These are phyloP conservation scores for Penicillium thymicola DNA, from an alignment of 2,329 filamentous ascomycete species.

Conservation along the genomic window DNA sequence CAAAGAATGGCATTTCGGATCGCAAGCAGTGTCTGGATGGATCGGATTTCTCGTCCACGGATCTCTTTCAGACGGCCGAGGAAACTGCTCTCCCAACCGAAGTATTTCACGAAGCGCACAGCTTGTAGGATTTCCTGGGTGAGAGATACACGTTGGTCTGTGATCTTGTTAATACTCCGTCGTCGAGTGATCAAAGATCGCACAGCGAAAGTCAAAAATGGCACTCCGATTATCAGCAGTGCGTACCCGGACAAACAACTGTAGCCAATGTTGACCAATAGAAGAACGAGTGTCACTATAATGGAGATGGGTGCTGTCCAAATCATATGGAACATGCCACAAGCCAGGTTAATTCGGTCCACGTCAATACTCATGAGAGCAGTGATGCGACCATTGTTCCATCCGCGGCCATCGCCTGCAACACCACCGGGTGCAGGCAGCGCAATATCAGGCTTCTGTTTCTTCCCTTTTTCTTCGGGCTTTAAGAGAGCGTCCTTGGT, in stretches of 20 bases:
- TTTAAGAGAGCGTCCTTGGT: constrained; percentile 43
- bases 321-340: constrained; percentile 81
- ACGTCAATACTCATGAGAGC: constrained; percentile 96
- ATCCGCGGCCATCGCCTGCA: constrained; percentile 71
- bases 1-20: constrained; percentile 84
- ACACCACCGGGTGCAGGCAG: constrained; percentile 47
- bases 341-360: constrained; percentile 85
- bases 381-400: constrained; percentile 88
- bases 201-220: constrained; percentile 73
- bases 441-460: constrained; percentile 31
- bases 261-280: constrained; percentile 84
- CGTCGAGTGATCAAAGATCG: constrained; percentile 72
- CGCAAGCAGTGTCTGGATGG: constrained; percentile 79
- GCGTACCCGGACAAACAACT: constrained; percentile 86
- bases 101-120: constrained; percentile 93
- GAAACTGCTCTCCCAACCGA: constrained; percentile 91
- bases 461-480: constrained; percentile 30
- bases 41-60: constrained; percentile 70
- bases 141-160: constrained; percentile 83
- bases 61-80: constrained; percentile 71
- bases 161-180: constrained; percentile 83
- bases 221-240: constrained; percentile 73
- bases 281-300: constrained; percentile 71
- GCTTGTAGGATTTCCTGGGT: constrained; percentile 90
- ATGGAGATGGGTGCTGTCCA: constrained; percentile 84